Evolutionary conservation across 2,329 filamentous ascomycete species (phyloP).

Genomic region (Nemania abortiva): DNA sequence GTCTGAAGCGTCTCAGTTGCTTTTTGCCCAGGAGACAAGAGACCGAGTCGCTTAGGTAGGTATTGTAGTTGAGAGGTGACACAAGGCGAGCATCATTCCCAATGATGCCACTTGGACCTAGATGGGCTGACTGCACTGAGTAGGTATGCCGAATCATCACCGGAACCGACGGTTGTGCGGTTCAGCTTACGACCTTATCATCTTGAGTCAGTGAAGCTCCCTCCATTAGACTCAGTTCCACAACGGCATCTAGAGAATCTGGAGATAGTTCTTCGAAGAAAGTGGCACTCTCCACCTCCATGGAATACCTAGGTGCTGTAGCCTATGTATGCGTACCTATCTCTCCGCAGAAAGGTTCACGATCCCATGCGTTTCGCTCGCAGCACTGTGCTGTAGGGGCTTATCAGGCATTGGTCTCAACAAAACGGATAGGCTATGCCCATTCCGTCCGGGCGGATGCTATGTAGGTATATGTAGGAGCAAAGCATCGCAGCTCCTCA

Average conservation of each 20-base stretch:
- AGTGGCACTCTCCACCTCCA: constrained; percentile 10
- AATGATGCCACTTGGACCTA: neutral
- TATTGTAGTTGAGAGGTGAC: neutral
- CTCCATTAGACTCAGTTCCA: constrained; percentile 19
- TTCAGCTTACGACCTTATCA: neutral
- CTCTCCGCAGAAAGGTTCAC: neutral
- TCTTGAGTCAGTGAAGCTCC: constrained; percentile 21
- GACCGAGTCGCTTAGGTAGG: neutral
- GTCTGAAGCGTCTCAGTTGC: neutral
- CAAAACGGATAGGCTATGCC: constrained; percentile 6
- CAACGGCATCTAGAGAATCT: constrained; percentile 23
- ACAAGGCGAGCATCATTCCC: constrained; percentile 1
- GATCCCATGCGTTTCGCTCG: neutral
- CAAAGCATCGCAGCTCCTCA: neutral
- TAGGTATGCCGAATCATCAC: neutral
- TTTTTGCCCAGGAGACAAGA: constrained; percentile 12
- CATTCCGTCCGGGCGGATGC: neutral
- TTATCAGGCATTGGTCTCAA: neutral
- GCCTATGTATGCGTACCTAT: neutral
- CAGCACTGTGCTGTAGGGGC: constrained; percentile 4
- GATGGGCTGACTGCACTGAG: neutral
- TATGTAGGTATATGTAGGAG: neutral
- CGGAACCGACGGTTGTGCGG: neutral
- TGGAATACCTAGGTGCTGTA: neutral
- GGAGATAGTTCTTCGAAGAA: constrained; percentile 10